phyloP scores from a whole-genome alignment of 495 filamentous ascomycete genomes.

The Aspergillus coremiiformis region DNA sequence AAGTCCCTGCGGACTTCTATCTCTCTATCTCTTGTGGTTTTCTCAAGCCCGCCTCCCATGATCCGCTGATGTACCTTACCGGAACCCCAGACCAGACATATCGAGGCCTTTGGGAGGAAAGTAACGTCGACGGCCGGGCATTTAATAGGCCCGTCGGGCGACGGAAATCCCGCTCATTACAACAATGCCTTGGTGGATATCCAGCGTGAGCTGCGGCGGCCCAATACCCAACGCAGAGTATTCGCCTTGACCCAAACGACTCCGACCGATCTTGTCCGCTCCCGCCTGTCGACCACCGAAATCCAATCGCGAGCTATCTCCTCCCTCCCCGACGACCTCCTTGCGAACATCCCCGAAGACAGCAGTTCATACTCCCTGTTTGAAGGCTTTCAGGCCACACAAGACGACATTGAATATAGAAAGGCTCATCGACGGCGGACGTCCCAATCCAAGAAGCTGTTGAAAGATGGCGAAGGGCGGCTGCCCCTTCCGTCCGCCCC shows the following conservation, averaged over 20 bases:
- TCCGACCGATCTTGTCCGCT: conserved; percentile 86
- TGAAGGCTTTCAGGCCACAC: conserved; percentile 87
- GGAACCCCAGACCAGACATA: conserved; percentile 62
- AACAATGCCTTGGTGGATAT: conserved; percentile 82
- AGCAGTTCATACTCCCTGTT: conserved; percentile 86
- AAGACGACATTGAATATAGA: conserved; percentile 57
- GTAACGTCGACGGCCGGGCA: conserved; percentile 90
- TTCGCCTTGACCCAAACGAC: conserved; percentile 83
- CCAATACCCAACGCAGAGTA: conserved; percentile 76
- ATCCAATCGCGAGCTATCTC: conserved; percentile 91
- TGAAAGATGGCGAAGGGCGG: conserved; percentile 53
- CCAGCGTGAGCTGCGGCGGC: conserved; percentile 77
- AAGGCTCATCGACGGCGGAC: conserved; percentile 57
- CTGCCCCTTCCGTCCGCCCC: conserved; percentile 56
- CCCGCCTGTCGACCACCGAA: conserved; percentile 81
- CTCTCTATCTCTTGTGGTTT: neutral
- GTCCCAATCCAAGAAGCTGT: conserved; percentile 64
- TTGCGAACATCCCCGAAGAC: conserved; percentile 77
- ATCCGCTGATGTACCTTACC: conserved; percentile 1
- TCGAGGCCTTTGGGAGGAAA: conserved; percentile 91
- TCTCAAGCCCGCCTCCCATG: neutral
- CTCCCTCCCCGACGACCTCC: conserved; percentile 83
- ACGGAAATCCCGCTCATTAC: conserved; percentile 56
- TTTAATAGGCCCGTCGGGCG: conserved; percentile 65
- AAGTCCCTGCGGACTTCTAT: conserved; percentile 16